Percentiles rank a stretch among this genome's conserved stretches.
phyloP scores from a whole-genome alignment of 2,329 filamentous ascomycete genomes.

The Basipetospora chlamydospora region DNA sequence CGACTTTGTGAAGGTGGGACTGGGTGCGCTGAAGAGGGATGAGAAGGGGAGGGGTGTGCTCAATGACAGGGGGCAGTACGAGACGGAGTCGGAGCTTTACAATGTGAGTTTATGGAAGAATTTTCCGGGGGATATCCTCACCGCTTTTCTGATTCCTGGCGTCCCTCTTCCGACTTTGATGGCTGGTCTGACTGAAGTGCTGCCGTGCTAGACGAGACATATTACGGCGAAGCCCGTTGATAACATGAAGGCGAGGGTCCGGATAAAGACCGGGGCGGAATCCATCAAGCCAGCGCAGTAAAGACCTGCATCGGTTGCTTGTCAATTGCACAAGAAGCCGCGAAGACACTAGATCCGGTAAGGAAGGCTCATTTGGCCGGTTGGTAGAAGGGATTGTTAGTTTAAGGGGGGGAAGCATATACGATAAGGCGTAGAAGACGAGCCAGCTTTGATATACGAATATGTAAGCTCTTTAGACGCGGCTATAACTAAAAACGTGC shows the following conservation, averaged over 20 bases:
- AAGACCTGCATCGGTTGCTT: too few relatives aligned
- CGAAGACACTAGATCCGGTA: too few relatives aligned
- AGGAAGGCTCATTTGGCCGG: too few relatives aligned
- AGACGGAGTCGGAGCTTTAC: conserved; percentile 8
- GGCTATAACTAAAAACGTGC: too few relatives aligned
- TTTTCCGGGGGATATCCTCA: background rate
- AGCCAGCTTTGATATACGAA: too few relatives aligned
- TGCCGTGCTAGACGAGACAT: conserved; percentile 8
- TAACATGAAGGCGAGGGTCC: conserved; percentile 8
- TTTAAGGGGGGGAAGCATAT: too few relatives aligned
- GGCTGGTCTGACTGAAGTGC: background rate
- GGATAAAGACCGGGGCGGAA: conserved; percentile 1
- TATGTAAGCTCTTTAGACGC: too few relatives aligned
- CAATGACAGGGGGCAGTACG: conserved; percentile 8
- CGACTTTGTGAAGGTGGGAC: conserved; percentile 10
- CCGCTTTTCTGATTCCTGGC: background rate
- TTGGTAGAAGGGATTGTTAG: too few relatives aligned
- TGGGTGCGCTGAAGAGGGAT: conserved; percentile 8
- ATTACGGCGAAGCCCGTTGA: conserved; percentile 10
- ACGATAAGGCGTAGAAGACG: too few relatives aligned
- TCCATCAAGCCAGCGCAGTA: too few relatives aligned
- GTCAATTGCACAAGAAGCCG: too few relatives aligned
- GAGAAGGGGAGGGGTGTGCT: conserved; percentile 7
- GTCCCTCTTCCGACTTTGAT: too few relatives aligned
- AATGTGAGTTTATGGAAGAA: conserved; percentile 7